Evolutionary conservation across 2,329 filamentous ascomycete genomes (phyloP).

Genomic region (Geosmithia flava): DNA sequence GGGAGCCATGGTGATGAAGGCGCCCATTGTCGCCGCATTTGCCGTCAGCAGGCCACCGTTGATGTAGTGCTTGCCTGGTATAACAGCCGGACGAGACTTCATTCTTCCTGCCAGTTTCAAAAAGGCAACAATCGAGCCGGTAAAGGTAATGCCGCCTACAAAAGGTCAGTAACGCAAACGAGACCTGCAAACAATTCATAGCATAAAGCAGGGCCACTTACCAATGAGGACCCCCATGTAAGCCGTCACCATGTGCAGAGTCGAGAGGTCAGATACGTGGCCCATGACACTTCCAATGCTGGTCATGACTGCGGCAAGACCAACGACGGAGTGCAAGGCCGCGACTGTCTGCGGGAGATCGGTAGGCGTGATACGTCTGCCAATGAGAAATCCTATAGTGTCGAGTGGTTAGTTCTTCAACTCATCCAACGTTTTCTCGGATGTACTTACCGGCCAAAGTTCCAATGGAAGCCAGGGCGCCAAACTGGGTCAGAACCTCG

Average conservation of each 20-base stretch:
- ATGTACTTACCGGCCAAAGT: slow-evolving; percentile 40
- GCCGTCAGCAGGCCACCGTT: slow-evolving; percentile 64
- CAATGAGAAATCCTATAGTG: slow-evolving; percentile 54
- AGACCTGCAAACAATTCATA: neutral
- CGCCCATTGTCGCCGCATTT: slow-evolving; percentile 74
- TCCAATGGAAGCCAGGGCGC: slow-evolving; percentile 61
- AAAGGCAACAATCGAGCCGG: slow-evolving; percentile 81
- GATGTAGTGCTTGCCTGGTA: slow-evolving; percentile 64
- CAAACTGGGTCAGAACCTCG: slow-evolving; percentile 70
- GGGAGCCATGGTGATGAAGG: slow-evolving; percentile 71
- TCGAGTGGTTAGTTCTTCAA: slow-evolving; percentile 3
- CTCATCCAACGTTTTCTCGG: neutral
- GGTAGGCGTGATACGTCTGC: slow-evolving; percentile 76
- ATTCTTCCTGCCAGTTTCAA: slow-evolving; percentile 75
- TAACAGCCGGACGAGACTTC: slow-evolving; percentile 60
- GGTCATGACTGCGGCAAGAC: slow-evolving; percentile 76
- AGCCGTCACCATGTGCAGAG: slow-evolving; percentile 71
- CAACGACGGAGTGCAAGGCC: slow-evolving; percentile 80
- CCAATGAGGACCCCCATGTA: slow-evolving; percentile 80
- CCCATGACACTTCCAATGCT: slow-evolving; percentile 80
- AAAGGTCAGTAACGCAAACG: neutral
- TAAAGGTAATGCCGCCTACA: slow-evolving; percentile 70
- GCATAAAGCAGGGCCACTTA: slow-evolving; percentile 7
- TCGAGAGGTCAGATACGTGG: slow-evolving; percentile 57
- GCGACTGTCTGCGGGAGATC: slow-evolving; percentile 83